These are phyloP conservation scores for Saksenaea oblongispora DNA, from an alignment of 371 early-diverging fungal genomes.

Conservation along the genomic window DNA sequence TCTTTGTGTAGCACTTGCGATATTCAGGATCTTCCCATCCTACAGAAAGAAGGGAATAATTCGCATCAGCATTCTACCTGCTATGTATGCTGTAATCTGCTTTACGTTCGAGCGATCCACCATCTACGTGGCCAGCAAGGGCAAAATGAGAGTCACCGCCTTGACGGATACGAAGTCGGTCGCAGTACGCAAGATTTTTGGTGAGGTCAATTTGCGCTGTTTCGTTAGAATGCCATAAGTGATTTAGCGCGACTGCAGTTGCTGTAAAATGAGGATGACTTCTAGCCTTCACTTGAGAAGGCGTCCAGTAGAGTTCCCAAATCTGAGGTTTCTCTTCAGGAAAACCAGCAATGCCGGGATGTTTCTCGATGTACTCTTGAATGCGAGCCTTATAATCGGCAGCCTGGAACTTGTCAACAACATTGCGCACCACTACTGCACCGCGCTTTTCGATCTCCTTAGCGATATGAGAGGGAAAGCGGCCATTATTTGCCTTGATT, in stretches of 20 bases:
- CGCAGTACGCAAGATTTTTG: conserved; percentile 41
- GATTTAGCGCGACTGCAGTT: conserved; percentile 32
- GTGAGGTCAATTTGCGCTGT: conserved; percentile 29
- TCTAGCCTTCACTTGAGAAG: conserved; percentile 29
- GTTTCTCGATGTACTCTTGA: conserved; percentile 25
- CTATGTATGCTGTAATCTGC: not conserved
- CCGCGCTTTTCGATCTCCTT: conserved; percentile 33
- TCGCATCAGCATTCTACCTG: not conserved
- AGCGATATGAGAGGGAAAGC: conserved; percentile 25
- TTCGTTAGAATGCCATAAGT: conserved; percentile 33
- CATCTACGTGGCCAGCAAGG: conserved; percentile 41
- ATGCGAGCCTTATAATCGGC: conserved; percentile 33
- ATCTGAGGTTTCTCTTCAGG: conserved; percentile 39
- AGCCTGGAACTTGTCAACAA: conserved; percentile 30
- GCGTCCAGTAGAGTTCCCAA: conserved; percentile 45
- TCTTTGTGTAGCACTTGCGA: conserved; percentile 25
- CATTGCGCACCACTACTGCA: conserved; percentile 32
- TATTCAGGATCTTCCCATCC: conserved; percentile 39
- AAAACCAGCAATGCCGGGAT: conserved; percentile 29
- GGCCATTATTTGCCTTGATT: conserved; percentile 32
- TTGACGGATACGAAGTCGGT: conserved; percentile 39
- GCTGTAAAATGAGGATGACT: conserved; percentile 32
- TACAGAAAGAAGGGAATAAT: not conserved
- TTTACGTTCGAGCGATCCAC: conserved; percentile 39
- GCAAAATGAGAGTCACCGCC: conserved; percentile 32